Conservation (phyloP, 2,329 filamentous ascomycete genomes). For the Lasiodiplodia sp. region DNA sequence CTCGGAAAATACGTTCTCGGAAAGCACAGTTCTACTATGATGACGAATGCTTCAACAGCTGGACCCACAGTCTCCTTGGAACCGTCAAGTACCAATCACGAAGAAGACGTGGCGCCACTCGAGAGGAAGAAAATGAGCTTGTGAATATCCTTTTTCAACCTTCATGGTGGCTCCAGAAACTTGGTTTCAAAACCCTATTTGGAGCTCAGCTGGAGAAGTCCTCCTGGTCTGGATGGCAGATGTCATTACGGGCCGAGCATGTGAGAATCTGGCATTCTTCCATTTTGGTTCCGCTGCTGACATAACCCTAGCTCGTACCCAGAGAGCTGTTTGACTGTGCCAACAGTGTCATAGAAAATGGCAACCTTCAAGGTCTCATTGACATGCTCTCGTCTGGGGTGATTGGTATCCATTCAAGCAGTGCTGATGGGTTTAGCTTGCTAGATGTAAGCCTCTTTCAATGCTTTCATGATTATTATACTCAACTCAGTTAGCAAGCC, state of each 20-base stretch:
- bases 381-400: not conserved
- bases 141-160: not conserved
- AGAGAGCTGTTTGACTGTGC: fast-evolving
- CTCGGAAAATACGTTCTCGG: not conserved
- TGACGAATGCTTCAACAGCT: not conserved
- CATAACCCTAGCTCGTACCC: not conserved
- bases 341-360: fast-evolving
- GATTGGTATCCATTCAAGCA: not conserved
- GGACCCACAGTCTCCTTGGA: not conserved
- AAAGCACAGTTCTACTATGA: not conserved
- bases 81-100: not conserved
- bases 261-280: not conserved
- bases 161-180: slow-evolving; percentile 4
- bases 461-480: not conserved
- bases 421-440: fast-evolving
- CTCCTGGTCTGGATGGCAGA: not conserved
- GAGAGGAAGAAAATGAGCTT: not conserved
- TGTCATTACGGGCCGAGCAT: not conserved
- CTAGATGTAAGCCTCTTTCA: not conserved
- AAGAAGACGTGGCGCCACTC: too few species aligned
- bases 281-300: not conserved
- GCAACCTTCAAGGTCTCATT: not conserved
- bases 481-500: not conserved
- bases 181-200: not conserved
- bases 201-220: not conserved